Evolutionary conservation across 148 eudicot genomes (phyloP).

Genomic region (Cornus controversa): DNA sequence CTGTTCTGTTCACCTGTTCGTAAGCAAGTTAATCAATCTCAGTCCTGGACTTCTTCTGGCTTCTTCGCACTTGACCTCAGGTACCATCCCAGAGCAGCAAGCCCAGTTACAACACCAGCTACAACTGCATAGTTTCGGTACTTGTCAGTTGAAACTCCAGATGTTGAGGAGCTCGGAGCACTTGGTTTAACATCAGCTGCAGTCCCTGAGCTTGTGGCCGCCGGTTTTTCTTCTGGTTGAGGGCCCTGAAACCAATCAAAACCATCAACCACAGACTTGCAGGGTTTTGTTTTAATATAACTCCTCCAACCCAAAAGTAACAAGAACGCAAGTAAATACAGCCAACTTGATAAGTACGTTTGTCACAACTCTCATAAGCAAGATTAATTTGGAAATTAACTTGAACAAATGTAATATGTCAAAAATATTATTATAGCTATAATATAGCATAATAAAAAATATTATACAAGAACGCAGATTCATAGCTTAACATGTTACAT

Average conservation of each 20-base stretch:
- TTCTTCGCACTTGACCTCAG: conserved; percentile 45
- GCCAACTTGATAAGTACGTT: background rate
- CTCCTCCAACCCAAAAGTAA: background rate
- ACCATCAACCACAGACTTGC: background rate
- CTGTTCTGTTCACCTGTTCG: background rate
- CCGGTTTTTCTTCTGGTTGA: conserved; percentile 50
- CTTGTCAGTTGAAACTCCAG: conserved; percentile 71
- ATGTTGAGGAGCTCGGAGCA: conserved; percentile 38
- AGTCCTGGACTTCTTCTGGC: conserved; percentile 78
- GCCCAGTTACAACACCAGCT: conserved; percentile 56
- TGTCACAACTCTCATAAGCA: background rate
- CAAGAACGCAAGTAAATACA: background rate
- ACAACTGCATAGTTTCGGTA: conserved; percentile 73
- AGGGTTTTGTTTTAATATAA: background rate
- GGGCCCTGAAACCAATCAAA: conserved; percentile 54
- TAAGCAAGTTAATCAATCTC: conserved; percentile 10
- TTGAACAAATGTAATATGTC: background rate
- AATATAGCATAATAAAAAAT: no score
- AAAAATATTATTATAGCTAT: background rate
- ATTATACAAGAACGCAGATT: no score
- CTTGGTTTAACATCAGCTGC: conserved; percentile 58
- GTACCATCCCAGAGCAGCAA: conserved; percentile 78
- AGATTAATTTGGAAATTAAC: background rate
- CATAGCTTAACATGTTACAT: background rate
- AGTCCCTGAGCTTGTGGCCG: conserved; percentile 31